These are phyloP conservation scores for Fraxinus americana DNA, from an alignment of 257 asterid species.

Conservation along the genomic window DNA sequence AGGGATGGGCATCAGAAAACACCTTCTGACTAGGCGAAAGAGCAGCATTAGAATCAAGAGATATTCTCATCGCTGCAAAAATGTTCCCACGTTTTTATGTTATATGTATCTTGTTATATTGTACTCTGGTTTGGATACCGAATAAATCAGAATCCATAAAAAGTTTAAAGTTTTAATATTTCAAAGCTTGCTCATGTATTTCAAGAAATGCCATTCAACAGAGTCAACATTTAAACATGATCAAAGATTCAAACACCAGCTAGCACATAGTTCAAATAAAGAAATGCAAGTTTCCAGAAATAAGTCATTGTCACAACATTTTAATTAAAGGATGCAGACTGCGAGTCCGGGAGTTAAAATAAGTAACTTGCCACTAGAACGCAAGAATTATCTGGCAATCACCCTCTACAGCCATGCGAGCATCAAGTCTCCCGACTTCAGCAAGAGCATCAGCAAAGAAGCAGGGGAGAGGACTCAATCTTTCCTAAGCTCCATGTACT, in stretches of 20 bases:
- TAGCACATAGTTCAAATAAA: background rate
- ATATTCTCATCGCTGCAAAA: too few relatives aligned
- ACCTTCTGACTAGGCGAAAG: slow-evolving; percentile 35
- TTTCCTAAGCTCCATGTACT: slow-evolving; percentile 69
- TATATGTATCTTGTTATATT: background rate
- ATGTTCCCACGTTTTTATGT: background rate
- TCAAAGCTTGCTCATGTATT: background rate
- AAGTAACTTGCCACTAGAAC: background rate
- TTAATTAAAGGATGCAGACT: background rate
- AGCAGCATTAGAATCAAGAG: too few relatives aligned
- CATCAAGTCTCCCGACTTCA: slow-evolving; percentile 7
- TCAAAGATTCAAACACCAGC: slow-evolving; percentile 4
- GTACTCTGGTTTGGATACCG: background rate
- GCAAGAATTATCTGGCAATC: slow-evolving; percentile 18
- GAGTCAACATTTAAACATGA: background rate
- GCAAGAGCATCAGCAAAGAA: slow-evolving; percentile 12
- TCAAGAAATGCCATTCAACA: slow-evolving; percentile 2
- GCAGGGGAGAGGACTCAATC: slow-evolving; percentile 41
- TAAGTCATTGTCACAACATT: slow-evolving; percentile 3
- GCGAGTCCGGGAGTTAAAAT: background rate
- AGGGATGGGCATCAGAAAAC: slow-evolving; percentile 86
- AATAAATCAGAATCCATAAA: background rate
- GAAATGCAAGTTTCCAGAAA: background rate
- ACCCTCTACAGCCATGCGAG: slow-evolving; percentile 7
- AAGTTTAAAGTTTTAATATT: background rate